These are phyloP conservation scores for Debaryomycetaceae sp. DNA, from an alignment of 1,139 yeast species.

Conservation along the genomic window DNA sequence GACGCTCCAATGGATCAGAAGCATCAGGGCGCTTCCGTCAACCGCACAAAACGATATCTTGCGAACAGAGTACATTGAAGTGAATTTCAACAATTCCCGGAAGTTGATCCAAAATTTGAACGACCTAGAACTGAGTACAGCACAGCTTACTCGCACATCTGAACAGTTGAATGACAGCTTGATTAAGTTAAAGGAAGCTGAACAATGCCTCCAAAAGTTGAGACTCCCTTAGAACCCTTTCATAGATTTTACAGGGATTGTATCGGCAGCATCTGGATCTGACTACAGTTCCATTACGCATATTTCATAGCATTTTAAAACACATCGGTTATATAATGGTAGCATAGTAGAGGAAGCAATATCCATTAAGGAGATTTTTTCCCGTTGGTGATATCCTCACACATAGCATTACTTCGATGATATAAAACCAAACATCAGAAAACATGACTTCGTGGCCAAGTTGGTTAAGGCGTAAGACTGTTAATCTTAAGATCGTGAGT, in stretches of 20 bases:
- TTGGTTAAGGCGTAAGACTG: conserved; percentile 44
- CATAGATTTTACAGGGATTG: too few relatives aligned
- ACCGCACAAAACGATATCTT: conserved; percentile 35
- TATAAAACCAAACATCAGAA: too few relatives aligned
- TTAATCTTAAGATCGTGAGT: conserved; percentile 43
- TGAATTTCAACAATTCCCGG: conserved; percentile 42
- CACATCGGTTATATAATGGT: too few relatives aligned
- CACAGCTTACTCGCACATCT: conserved; percentile 17
- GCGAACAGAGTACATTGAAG: conserved; percentile 44
- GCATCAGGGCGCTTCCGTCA: conserved; percentile 39
- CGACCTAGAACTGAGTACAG: conserved; percentile 20
- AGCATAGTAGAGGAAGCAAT: too few relatives aligned
- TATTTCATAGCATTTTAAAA: too few relatives aligned
- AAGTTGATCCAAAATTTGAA: conserved; percentile 34
- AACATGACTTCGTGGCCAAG: conserved; percentile 39
- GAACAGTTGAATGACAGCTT: conserved; percentile 27
- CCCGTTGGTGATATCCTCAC: too few relatives aligned
- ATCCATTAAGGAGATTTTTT: too few relatives aligned
- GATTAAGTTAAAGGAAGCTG: conserved; percentile 14
- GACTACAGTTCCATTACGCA: too few relatives aligned
- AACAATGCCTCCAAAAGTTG: background rate
- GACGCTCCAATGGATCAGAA: conserved; percentile 28
- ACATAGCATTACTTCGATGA: too few relatives aligned
- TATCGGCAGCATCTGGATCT: too few relatives aligned
- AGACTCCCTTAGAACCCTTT: background rate